Conservation (phyloP, 2,329 filamentous ascomycete species). For the Coniochaeta pulveracea region DNA sequence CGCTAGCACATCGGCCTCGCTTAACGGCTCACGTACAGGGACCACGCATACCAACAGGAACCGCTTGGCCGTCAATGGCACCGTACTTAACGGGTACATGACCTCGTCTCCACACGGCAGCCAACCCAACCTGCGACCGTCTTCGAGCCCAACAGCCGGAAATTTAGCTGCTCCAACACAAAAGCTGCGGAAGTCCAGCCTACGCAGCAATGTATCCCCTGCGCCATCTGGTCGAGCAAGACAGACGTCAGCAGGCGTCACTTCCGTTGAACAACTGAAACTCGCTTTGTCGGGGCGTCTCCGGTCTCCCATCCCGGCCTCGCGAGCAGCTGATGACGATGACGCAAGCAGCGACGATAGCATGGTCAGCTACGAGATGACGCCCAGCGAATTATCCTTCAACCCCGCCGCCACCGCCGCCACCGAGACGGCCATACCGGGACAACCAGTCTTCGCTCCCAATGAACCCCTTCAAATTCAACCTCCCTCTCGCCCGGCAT, state of each 20-base stretch:
- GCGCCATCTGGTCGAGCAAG: slow-evolving; percentile 19
- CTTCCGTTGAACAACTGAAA: slow-evolving; percentile 54
- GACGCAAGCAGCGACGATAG: slow-evolving; percentile 52
- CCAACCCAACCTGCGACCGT: slow-evolving; percentile 37
- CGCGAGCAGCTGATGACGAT: slow-evolving; percentile 29
- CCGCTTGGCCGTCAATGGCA: slow-evolving; percentile 21
- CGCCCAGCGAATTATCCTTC: slow-evolving; percentile 55
- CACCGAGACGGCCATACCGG: not conserved
- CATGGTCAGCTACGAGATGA: slow-evolving; percentile 59
- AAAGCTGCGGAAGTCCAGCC: slow-evolving; percentile 41
- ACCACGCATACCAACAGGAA: slow-evolving; percentile 37
- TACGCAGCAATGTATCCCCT: slow-evolving; percentile 38
- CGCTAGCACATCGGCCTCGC: slow-evolving; percentile 58
- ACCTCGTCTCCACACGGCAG: slow-evolving; percentile 31
- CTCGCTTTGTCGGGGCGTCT: slow-evolving; percentile 45
- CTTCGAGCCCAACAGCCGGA: slow-evolving; percentile 27
- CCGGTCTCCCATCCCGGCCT: slow-evolving; percentile 18
- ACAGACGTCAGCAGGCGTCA: slow-evolving; percentile 34
- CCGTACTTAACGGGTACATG: slow-evolving; percentile 5
- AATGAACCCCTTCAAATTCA: not conserved
- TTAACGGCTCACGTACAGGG: slow-evolving; percentile 62
- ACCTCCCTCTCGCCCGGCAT: not conserved
- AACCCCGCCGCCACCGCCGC: slow-evolving; percentile 29
- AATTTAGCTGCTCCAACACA: slow-evolving; percentile 22
- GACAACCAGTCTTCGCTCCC: slow-evolving; percentile 2